Conservation (phyloP, 2,329 filamentous ascomycete species). For the Verticillium nonalfalfae region DNA sequence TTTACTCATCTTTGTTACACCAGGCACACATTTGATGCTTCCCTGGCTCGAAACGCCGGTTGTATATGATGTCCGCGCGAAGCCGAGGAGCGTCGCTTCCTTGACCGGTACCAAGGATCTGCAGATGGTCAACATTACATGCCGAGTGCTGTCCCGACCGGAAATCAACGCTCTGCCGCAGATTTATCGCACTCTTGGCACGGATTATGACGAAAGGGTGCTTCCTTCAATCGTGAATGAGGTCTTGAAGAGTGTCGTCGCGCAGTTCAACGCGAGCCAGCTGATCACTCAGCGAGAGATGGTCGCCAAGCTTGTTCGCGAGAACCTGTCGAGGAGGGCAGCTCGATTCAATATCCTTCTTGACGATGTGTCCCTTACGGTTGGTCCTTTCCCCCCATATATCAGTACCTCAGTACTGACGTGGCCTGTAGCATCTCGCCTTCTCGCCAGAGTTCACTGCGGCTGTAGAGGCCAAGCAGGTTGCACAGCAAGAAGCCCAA, state of each 20-base stretch:
- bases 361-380: conserved; percentile 94
- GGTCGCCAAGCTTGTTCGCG: conserved; percentile 82
- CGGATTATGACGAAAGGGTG: conserved; percentile 95
- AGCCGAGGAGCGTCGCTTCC: conserved; percentile 92
- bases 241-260: conserved; percentile 96
- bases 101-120: conserved; percentile 98
- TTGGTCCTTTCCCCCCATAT: conserved; percentile 34
- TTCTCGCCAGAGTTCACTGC: conserved; percentile 71
- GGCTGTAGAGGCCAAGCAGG: conserved; percentile 68
- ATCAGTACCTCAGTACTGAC: conserved; percentile 14
- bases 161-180: conserved; percentile 84
- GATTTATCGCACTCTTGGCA: conserved; percentile 93
- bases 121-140: conserved; percentile 99
- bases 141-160: conserved; percentile 92
- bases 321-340: conserved; percentile 85
- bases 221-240: conserved; percentile 98
- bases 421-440: conserved; percentile 51
- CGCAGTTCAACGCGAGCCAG: conserved; percentile 97
- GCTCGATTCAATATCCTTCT: conserved; percentile 96
- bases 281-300: conserved; percentile 99
- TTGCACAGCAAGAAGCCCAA: conserved; percentile 88
- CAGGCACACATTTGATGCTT: conserved; percentile 86
- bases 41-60: conserved; percentile 98
- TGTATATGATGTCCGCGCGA: conserved; percentile 96
- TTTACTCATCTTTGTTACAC: neutral